Evolutionary conservation across 2,329 filamentous ascomycete species (phyloP).

Genomic region (Pochonia chlamydosporia): DNA sequence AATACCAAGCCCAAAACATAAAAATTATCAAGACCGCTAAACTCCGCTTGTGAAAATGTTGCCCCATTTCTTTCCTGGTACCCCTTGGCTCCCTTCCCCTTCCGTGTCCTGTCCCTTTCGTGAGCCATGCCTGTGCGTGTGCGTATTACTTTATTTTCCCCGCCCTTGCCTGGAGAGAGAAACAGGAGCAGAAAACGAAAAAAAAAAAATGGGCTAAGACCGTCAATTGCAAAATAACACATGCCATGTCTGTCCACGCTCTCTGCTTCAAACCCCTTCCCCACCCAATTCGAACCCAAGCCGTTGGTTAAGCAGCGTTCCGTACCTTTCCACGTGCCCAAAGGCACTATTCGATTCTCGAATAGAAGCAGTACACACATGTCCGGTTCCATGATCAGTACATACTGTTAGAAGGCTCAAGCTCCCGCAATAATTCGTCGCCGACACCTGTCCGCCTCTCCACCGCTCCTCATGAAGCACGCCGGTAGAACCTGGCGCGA

Average conservation of each 20-base stretch:
- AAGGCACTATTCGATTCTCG: not conserved
- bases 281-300: not conserved
- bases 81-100: not conserved
- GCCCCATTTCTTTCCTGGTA: not conserved
- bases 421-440: not conserved
- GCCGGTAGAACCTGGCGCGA: too few relatives aligned
- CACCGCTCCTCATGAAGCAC: too few relatives aligned
- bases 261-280: not conserved
- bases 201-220: not conserved
- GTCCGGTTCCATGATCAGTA: not conserved
- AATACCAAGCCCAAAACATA: constrained; percentile 8
- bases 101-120: not conserved
- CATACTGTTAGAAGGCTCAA: not conserved
- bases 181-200: not conserved
- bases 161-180: not conserved
- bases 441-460: too few relatives aligned
- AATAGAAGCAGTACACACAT: not conserved
- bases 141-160: constrained; percentile 8
- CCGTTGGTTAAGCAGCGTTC: not conserved
- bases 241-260: not conserved
- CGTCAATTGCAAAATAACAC: not conserved
- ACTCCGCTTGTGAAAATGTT: constrained; percentile 8
- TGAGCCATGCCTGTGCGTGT: constrained; percentile 4
- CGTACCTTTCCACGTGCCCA: not conserved
- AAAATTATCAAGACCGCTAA: constrained; percentile 9